These are phyloP conservation scores for Penicillium sp. DNA, from an alignment of 2,329 filamentous ascomycete species.

Conservation along the genomic window DNA sequence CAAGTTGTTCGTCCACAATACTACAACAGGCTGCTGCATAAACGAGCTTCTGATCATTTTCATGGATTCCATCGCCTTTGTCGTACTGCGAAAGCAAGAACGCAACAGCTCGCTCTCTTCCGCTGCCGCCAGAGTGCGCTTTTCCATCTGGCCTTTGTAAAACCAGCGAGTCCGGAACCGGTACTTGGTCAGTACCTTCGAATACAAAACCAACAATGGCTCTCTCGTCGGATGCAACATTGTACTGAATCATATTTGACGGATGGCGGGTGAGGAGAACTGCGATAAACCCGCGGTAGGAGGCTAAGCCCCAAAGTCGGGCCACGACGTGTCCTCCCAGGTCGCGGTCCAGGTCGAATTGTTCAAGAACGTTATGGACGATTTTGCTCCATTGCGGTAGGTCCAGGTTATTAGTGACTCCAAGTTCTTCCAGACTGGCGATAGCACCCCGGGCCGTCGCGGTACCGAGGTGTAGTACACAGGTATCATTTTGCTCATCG, in stretches of 20 bases:
- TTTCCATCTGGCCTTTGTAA: constrained; percentile 19
- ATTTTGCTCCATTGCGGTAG: constrained; percentile 34
- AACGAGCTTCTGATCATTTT: constrained; percentile 35
- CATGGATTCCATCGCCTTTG: constrained; percentile 18
- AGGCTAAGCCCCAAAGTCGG: constrained; percentile 59
- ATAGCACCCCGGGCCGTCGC: constrained; percentile 31
- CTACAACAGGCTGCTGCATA: constrained; percentile 44
- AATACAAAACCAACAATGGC: constrained; percentile 43
- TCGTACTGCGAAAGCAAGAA: constrained; percentile 33
- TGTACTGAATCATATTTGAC: constrained; percentile 62
- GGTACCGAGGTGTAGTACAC: constrained; percentile 37
- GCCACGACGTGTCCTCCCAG: constrained; percentile 55
- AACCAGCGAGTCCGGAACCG: constrained; percentile 16
- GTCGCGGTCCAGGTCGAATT: constrained; percentile 55
- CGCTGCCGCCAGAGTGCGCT: constrained; percentile 15
- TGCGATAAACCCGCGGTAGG: constrained; percentile 53
- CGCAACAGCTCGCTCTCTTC: constrained; percentile 29
- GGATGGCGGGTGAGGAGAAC: constrained; percentile 59
- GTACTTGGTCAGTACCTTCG: constrained; percentile 18
- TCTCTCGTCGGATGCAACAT: constrained; percentile 52
- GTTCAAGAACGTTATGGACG: constrained; percentile 39
- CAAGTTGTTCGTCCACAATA: constrained; percentile 32
- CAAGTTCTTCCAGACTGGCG: constrained; percentile 16
- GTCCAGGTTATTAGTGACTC: constrained; percentile 5
- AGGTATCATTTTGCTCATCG: constrained; percentile 16